Percentiles rank a stretch among this genome's conserved stretches.
Evolutionary conservation across 495 filamentous ascomycete species (phyloP).

Genomic region (Beverwykella pulmonaria): DNA sequence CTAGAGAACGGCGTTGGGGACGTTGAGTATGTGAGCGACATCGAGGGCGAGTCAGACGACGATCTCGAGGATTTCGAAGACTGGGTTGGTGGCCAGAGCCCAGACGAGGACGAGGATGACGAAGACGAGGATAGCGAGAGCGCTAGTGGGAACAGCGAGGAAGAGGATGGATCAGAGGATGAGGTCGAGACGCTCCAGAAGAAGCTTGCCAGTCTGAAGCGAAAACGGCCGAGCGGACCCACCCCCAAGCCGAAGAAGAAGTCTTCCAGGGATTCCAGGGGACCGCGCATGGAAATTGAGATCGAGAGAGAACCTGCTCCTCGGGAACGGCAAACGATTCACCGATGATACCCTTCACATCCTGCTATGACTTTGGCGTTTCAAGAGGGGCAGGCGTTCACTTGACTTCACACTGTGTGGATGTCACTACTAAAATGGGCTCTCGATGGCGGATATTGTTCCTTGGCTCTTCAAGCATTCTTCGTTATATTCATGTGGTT

Average conservation of each 20-base stretch:
- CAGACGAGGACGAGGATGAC: constrained; percentile 54
- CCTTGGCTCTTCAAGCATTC: no score
- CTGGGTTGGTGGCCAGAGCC: constrained; percentile 68
- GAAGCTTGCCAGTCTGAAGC: constrained; percentile 47
- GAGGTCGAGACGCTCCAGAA: constrained; percentile 45
- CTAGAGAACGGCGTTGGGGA: constrained; percentile 69
- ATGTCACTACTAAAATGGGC: no score
- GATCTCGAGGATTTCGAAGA: constrained; percentile 74
- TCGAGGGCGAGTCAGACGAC: constrained; percentile 59
- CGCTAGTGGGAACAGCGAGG: constrained; percentile 44
- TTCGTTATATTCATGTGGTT: no score
- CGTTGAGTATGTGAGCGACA: constrained; percentile 83
- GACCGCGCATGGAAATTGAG: constrained; percentile 52
- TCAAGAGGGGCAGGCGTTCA: background rate
- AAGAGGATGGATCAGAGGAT: constrained; percentile 49
- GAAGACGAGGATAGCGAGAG: constrained; percentile 40
- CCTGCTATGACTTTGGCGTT: constrained; percentile 9
- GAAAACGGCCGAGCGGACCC: constrained; percentile 48
- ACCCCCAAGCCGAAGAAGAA: constrained; percentile 51
- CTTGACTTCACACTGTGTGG: no score
- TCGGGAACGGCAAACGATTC: constrained; percentile 5
- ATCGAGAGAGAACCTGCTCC: constrained; percentile 48
- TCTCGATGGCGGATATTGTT: no score
- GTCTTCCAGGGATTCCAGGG: constrained; percentile 48
- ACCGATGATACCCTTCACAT: constrained; percentile 12